Base-by-base conservation (phyloP, 2,329 filamentous ascomycete species). In the Neonectria hederae region DNA sequence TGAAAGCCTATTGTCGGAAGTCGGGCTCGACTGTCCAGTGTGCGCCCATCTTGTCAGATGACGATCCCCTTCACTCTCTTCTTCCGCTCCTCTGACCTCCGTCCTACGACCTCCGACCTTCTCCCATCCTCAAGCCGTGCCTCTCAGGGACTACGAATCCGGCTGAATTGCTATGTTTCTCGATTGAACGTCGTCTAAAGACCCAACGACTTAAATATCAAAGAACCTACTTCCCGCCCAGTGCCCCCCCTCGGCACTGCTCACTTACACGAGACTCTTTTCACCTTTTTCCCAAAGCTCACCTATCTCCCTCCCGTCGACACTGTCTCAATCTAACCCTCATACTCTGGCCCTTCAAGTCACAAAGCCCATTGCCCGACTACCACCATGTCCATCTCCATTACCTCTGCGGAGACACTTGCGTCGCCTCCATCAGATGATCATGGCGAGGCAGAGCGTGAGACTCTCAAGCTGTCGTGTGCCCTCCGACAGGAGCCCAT, bases 401-500 rank as follows among this genome's bases (percentile, higher is more conserved):
- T 75, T 61, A 71, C 74, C 17, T 70, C 75, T 45, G 65, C 72
- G 13, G 67, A 76, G 57, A 75, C 74, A 5, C 61, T 74, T 13
- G 55, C 63, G 30, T 59, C 68, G 17, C 67, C 70, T 24, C 66
- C 70, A 38, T 63, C 70, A 14, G 66, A 71, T 52, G 52, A 69
- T 21, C 65, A 65, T 24, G 63, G 62, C 6, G 71, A 74, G 45
- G 56, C 51, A 13, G 72, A 73, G 53, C 21, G 67, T 7, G 72
- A 73, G 40, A 49, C 62, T 7, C 64, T 72, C 54, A 72, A 71
- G 46, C 55, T 68, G 19, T 63, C 69, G 43, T 70, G 49, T 54
- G 67, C 56, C 40, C 57, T 73, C 32, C 70, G 84, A 65, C 81
- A 81, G 35, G 84, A 87, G 67, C 80, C 84, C 48, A 78, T 87